phyloP scores from a whole-genome alignment of 1,284 basidiomycete species.

The Chondrostereum purpureum region DNA sequence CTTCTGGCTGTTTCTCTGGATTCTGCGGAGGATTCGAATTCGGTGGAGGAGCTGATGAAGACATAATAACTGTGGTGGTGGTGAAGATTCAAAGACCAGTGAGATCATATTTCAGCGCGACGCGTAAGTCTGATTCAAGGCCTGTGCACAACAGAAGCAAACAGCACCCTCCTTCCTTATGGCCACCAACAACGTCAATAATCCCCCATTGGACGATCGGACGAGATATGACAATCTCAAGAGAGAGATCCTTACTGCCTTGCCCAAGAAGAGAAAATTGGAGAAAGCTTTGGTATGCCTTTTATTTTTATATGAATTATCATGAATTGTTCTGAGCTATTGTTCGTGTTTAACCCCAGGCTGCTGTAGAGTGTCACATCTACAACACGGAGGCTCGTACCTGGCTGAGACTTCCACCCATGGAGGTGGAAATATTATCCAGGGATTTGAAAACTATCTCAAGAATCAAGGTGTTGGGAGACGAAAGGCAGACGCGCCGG shows the following conservation, averaged over 20 bases:
- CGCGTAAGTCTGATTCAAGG: constrained; percentile 34
- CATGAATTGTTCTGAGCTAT: constrained; percentile 1
- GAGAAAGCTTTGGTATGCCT: constrained; percentile 66
- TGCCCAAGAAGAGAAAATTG: constrained; percentile 61
- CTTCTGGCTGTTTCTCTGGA: constrained; percentile 45
- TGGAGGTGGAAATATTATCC: constrained; percentile 76
- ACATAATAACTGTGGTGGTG: constrained; percentile 47
- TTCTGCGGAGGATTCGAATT: constrained; percentile 41
- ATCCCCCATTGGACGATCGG: too few species aligned
- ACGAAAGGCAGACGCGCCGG: constrained; percentile 66
- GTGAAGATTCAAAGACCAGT: constrained; percentile 15
- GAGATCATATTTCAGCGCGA: constrained; percentile 15
- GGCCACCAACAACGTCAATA: constrained; percentile 47
- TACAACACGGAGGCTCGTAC: constrained; percentile 68
- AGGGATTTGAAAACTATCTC: constrained; percentile 76
- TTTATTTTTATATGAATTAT: constrained; percentile 4
- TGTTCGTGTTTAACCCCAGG: constrained; percentile 31
- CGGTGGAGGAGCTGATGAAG: constrained; percentile 55
- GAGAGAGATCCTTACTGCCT: constrained; percentile 63
- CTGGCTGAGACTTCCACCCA: constrained; percentile 66
- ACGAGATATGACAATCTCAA: constrained; percentile 57
- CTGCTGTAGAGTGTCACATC: constrained; percentile 66
- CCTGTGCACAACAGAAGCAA: constrained; percentile 28
- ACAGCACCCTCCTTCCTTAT: constrained; percentile 17
- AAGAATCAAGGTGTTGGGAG: constrained; percentile 64